Evolutionary conservation across 306 rosid species (phyloP), one percentile per base, ranked within the genome.

Genomic region (Vigna hirtella): DNA sequence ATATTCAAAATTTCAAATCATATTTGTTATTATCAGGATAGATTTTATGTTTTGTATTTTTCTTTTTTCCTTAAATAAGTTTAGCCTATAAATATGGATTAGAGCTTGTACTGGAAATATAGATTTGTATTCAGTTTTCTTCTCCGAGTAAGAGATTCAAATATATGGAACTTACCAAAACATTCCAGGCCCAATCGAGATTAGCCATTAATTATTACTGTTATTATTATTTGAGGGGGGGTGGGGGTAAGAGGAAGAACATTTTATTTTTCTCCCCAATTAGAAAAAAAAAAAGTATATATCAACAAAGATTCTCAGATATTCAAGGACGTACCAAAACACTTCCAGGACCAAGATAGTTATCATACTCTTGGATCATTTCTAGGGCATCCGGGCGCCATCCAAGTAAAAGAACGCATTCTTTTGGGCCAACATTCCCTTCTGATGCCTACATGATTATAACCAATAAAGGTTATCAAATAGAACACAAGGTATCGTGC

Each of bases 271-370:
- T 17, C 1, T 11, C 16, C 59, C 76, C 51, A 72, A 43, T 16
- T 13, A 55, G 55, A 45, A 42, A 38, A 22, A 38, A 38, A 22
- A 61, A 43, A 77, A 64, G 57, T 65, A 50, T 51, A 43, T 34
- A 47, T 40, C 30, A 68, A 26, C 30, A 43, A 66, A 69, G 47
- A 82, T 56, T 77, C 43, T 3, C 57, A 24, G 24, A 72, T 74
- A 76, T 36, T 72, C 16, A 69, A 69, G 70, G 51, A 64, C 89
- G 80, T 89, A 95, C 99, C 99, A 95, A 68, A 57, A 86, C 86
- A 72, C 99, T 95, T 74, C 96, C 99, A 58, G 98, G 97, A 81
- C 99, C 99, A 80, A 95, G 98, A 87, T 95, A 95, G 70, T 88
- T 95, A 80, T 95, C 97, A 77, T 95, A 95, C 86, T 95, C 99